Evolutionary conservation across 306 rosid genomes (phyloP).

Genomic region (Casuarina glauca): DNA sequence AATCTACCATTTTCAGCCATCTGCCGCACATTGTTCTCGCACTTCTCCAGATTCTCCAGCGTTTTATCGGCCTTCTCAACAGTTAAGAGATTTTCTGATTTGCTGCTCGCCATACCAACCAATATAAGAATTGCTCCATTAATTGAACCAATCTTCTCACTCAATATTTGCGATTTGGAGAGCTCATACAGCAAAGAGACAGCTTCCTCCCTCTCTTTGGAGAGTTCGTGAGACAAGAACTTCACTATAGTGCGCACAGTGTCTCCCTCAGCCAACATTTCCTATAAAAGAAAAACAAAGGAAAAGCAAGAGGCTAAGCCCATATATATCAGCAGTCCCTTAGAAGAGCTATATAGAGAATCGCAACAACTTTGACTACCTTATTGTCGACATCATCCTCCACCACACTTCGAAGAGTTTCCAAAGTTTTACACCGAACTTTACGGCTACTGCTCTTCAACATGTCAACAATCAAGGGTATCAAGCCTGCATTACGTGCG

Average conservation of each 20-base stretch:
- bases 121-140: slow-evolving; percentile 92
- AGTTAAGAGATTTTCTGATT: slow-evolving; percentile 73
- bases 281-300: slow-evolving; percentile 43
- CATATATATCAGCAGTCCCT: slow-evolving; percentile 14
- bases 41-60: slow-evolving; percentile 79
- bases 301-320: slow-evolving; percentile 36
- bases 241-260: slow-evolving; percentile 82
- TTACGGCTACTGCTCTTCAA: slow-evolving; percentile 78
- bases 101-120: slow-evolving; percentile 96
- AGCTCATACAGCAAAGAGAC: slow-evolving; percentile 92
- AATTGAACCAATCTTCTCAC: slow-evolving; percentile 90
- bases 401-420: slow-evolving; percentile 75
- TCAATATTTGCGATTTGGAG: slow-evolving; percentile 75
- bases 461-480: slow-evolving; percentile 86
- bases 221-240: slow-evolving; percentile 73
- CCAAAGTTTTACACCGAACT: slow-evolving; percentile 81
- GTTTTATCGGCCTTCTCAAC: slow-evolving; percentile 80
- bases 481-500: slow-evolving; percentile 72
- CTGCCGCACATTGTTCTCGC: slow-evolving; percentile 83
- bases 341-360: slow-evolving; percentile 20
- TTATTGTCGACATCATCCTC: slow-evolving; percentile 83
- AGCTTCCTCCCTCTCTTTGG: slow-evolving; percentile 92
- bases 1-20: slow-evolving; percentile 94
- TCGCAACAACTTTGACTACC: slow-evolving; percentile 53
- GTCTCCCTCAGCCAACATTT: slow-evolving; percentile 87